Evolutionary conservation across 108 stramenopile genomes (phyloP).

Genomic region (Skeletonema grethae): DNA sequence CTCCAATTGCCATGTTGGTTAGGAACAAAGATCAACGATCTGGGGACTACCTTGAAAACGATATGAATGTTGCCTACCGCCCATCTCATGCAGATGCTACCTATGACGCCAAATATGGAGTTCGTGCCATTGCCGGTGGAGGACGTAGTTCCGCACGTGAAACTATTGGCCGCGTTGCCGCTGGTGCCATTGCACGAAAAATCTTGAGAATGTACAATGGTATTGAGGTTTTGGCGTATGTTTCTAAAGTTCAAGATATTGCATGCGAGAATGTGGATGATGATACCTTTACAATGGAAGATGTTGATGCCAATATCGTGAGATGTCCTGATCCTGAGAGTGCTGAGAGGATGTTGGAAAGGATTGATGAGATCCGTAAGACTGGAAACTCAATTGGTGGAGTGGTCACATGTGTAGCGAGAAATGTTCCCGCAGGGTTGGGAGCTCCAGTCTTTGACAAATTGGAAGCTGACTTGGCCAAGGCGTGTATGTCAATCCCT

Average conservation of each 20-base stretch:
- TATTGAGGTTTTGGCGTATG: conserved; percentile 94
- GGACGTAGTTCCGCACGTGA: conserved; percentile 96
- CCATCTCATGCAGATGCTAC: conserved; percentile 98
- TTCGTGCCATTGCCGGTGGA: conserved; percentile 96
- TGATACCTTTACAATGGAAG: conserved; percentile 91
- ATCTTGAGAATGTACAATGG: conserved; percentile 86
- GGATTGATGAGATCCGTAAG: conserved; percentile 95
- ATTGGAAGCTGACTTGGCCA: conserved; percentile 97
- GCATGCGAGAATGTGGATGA: conserved; percentile 77
- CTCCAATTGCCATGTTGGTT: conserved; percentile 97
- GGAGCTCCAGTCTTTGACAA: conserved; percentile 99
- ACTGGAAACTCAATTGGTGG: conserved; percentile 96
- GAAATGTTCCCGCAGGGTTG: conserved; percentile 94
- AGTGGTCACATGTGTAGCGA: conserved; percentile 93
- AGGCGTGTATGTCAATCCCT: conserved; percentile 99
- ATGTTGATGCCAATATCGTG: conserved; percentile 96
- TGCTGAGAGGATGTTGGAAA: conserved; percentile 90
- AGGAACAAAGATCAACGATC: conserved; percentile 93
- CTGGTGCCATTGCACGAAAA: conserved; percentile 96
- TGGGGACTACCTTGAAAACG: conserved; percentile 94
- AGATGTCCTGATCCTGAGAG: conserved; percentile 88
- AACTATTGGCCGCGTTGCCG: conserved; percentile 99
- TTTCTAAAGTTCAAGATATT: conserved; percentile 90
- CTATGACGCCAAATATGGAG: conserved; percentile 99
- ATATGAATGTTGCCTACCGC: conserved; percentile 95